Percentiles rank a stretch among this genome's conserved stretches.
Evolutionary conservation across 768 basidiomycete genomes (phyloP).

Genomic region (Rhizopogon vulgaris): DNA sequence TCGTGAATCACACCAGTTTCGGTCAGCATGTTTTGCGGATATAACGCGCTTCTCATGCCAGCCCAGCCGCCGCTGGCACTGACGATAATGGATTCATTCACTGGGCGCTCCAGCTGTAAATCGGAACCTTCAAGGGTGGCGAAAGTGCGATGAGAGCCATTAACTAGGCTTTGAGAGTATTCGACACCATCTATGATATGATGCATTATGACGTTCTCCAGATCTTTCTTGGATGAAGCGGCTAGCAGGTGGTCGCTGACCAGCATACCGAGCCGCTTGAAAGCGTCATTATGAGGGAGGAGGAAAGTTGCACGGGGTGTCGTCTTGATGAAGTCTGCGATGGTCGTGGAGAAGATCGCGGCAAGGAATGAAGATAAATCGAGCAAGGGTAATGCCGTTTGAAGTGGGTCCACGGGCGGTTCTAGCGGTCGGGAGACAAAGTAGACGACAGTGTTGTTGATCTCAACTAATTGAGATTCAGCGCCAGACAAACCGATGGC

Average conservation of each 20-base stretch:
- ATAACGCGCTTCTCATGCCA: conserved; percentile 56
- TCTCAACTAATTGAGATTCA: conserved; percentile 42
- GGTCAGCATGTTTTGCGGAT: conserved; percentile 67
- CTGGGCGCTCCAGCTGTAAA: conserved; percentile 60
- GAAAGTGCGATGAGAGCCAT: conserved; percentile 67
- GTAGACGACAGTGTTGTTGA: conserved; percentile 81
- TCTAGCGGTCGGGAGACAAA: conserved; percentile 78
- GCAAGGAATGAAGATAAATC: conserved; percentile 89
- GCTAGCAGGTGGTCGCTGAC: conserved; percentile 84
- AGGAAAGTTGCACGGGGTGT: conserved; percentile 74
- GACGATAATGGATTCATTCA: conserved; percentile 40
- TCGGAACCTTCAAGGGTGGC: conserved; percentile 83
- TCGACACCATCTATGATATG: conserved; percentile 74
- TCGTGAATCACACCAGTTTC: conserved; percentile 89
- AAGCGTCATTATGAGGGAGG: conserved; percentile 87
- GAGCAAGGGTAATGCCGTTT: conserved; percentile 75
- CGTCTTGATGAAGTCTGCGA: conserved; percentile 62
- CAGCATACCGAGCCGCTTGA: conserved; percentile 75
- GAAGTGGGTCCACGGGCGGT: conserved; percentile 76
- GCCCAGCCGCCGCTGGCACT: conserved; percentile 76
- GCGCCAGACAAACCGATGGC: conserved; percentile 6
- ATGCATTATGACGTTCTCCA: conserved; percentile 82
- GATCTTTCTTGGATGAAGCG: conserved; percentile 68
- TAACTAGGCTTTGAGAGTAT: conserved; percentile 57
- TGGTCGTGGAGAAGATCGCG: conserved; percentile 77